These are phyloP conservation scores for Phyllosticta citriasiana DNA, from an alignment of 2,329 filamentous ascomycete genomes.

Conservation along the genomic window DNA sequence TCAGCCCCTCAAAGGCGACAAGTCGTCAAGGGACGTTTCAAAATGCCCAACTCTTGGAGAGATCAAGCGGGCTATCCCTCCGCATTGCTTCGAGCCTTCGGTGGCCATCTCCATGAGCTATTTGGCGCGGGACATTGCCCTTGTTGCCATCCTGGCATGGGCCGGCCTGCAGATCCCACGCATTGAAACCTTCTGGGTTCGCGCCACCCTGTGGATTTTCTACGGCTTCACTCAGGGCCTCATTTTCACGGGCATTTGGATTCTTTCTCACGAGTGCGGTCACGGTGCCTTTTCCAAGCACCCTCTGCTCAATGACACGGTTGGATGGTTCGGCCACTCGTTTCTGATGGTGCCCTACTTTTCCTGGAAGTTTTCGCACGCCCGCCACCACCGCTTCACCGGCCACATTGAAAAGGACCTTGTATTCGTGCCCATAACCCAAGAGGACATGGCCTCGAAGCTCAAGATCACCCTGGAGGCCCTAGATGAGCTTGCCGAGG, in stretches of 20 bases:
- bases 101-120: slow-evolving; percentile 35
- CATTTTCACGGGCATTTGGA: slow-evolving; percentile 59
- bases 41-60: slow-evolving; percentile 8
- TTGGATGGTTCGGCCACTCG: slow-evolving; percentile 58
- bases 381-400: slow-evolving; percentile 58
- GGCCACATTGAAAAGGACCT: slow-evolving; percentile 57
- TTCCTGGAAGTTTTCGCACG: slow-evolving; percentile 62
- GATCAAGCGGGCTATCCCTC: slow-evolving; percentile 43
- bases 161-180: slow-evolving; percentile 44
- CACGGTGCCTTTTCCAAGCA: slow-evolving; percentile 57
- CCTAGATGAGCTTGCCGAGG: slow-evolving; percentile 40
- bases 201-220: slow-evolving; percentile 42
- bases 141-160: slow-evolving; percentile 41
- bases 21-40: neutral
- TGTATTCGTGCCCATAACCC: slow-evolving; percentile 25
- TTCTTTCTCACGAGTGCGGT: slow-evolving; percentile 61
- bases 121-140: slow-evolving; percentile 45
- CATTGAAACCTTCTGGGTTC: slow-evolving; percentile 36
- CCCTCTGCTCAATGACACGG: slow-evolving; percentile 46
- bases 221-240: slow-evolving; percentile 58
- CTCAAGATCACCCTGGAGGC: slow-evolving; percentile 15
- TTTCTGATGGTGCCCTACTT: slow-evolving; percentile 60
- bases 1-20: neutral
- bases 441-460: slow-evolving; percentile 9
- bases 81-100: slow-evolving; percentile 52